A percentile compares a stretch with the other conserved stretches of the same genome.
These are phyloP conservation scores for Helotiales sp. DNA, from an alignment of 2,329 filamentous ascomycete species.

Conservation along the genomic window DNA sequence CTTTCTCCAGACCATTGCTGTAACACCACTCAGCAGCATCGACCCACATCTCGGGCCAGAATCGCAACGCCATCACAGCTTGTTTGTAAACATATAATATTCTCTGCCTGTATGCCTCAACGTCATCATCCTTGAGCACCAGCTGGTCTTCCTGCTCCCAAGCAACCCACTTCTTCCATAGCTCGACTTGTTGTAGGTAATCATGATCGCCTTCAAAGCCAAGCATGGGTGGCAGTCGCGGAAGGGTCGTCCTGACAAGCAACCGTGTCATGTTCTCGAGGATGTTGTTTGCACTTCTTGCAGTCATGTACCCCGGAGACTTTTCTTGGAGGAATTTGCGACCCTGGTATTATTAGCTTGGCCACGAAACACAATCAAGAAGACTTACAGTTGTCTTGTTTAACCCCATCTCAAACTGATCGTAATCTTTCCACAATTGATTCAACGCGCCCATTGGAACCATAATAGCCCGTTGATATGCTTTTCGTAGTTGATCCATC, in stretches of 20 bases:
- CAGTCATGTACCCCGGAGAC: constrained; percentile 93
- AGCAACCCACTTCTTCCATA: constrained; percentile 92
- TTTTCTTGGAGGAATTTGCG: constrained; percentile 93
- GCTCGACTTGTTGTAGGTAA: constrained; percentile 77
- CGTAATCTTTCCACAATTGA: constrained; percentile 94
- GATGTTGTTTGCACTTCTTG: constrained; percentile 84
- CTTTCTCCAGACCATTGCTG: constrained; percentile 67
- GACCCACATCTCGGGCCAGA: constrained; percentile 95
- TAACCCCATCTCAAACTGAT: constrained; percentile 89
- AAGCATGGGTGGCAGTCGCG: constrained; percentile 76
- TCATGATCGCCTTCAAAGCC: constrained; percentile 88
- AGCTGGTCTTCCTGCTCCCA: constrained; percentile 96
- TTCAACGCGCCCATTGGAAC: constrained; percentile 84
- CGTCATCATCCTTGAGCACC: constrained; percentile 80
- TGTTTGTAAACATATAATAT: constrained; percentile 92
- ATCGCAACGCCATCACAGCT: constrained; percentile 87
- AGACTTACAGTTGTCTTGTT: constrained; percentile 83
- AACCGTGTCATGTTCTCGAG: constrained; percentile 85
- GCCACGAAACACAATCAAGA: not conserved
- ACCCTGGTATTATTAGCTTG: constrained; percentile 54
- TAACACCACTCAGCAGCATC: constrained; percentile 94
- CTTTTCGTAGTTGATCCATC: constrained; percentile 89
- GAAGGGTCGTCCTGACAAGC: constrained; percentile 74
- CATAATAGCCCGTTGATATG: constrained; percentile 86
- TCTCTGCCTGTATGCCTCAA: constrained; percentile 70